These are phyloP conservation scores for Candida rishiriensis DNA, from an alignment of 805 yeast species.

Conservation along the genomic window DNA sequence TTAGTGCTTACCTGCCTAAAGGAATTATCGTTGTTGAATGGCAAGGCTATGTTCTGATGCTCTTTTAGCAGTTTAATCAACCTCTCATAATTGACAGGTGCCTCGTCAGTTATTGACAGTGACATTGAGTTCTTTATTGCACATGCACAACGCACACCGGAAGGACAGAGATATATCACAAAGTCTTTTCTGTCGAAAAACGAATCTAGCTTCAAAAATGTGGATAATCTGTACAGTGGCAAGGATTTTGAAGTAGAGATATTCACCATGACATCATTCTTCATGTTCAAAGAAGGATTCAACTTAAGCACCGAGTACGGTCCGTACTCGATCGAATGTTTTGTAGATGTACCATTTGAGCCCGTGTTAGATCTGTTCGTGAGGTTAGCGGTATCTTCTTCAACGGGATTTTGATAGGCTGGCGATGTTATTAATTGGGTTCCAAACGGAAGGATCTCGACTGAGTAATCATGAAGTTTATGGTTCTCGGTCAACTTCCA, in stretches of 20 bases:
- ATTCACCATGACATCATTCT: slow-evolving; percentile 39
- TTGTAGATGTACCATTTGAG: neutral
- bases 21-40: neutral
- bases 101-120: slow-evolving; percentile 32
- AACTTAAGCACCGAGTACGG: slow-evolving; percentile 34
- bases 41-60: slow-evolving; percentile 28
- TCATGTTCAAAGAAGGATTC: slow-evolving; percentile 44
- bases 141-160: slow-evolving; percentile 48
- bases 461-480: slow-evolving; percentile 23
- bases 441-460: slow-evolving; percentile 45
- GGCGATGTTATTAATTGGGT: slow-evolving; percentile 35
- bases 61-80: slow-evolving; percentile 33
- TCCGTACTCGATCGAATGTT: neutral
- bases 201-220: slow-evolving; percentile 9
- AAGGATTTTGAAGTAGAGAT: slow-evolving; percentile 22
- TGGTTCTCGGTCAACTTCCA: slow-evolving; percentile 20
- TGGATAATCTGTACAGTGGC: slow-evolving; percentile 18
- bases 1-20: slow-evolving; percentile 18
- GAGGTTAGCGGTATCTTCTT: neutral
- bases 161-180: slow-evolving; percentile 49
- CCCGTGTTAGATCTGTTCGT: neutral
- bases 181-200: slow-evolving; percentile 25
- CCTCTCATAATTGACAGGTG: slow-evolving; percentile 38
- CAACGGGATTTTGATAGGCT: slow-evolving; percentile 17
- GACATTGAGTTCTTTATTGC: slow-evolving; percentile 30